Conservation (phyloP, 768 basidiomycete species). For the Cystobasidium tubakii region DNA sequence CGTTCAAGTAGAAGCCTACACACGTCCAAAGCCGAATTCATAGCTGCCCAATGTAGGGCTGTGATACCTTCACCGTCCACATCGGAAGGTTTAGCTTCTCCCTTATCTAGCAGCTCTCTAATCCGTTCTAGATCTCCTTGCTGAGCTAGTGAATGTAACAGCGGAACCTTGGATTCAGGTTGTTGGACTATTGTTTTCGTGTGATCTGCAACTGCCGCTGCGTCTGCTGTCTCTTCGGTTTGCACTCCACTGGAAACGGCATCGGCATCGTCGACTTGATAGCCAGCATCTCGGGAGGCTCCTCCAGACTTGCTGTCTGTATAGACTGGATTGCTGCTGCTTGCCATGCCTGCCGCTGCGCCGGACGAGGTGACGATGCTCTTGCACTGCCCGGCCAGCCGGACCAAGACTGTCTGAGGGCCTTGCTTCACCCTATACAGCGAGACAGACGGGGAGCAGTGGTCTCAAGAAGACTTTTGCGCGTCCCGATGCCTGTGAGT, state of each 20-base stretch:
- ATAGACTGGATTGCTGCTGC: background rate
- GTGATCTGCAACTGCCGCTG: constrained; percentile 17
- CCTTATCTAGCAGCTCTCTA: constrained; percentile 64
- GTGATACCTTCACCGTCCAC: constrained; percentile 60
- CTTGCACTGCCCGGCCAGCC: background rate
- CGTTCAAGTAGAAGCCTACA: constrained; percentile 82
- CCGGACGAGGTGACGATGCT: background rate
- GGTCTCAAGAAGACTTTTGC: no score
- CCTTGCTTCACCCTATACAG: no score
- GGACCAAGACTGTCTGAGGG: no score
- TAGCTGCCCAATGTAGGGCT: constrained; percentile 95
- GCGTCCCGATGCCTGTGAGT: no score
- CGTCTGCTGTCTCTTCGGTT: constrained; percentile 25
- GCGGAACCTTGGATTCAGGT: constrained; percentile 10
- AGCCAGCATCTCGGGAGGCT: background rate
- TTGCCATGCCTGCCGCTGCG: background rate
- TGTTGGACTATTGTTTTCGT: background rate
- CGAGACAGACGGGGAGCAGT: no score
- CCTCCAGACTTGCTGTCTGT: background rate
- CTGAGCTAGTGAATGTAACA: constrained; percentile 60
- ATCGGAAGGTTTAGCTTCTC: constrained; percentile 59
- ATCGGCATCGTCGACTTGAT: background rate
- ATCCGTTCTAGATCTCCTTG: constrained; percentile 69
- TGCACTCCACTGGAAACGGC: background rate
- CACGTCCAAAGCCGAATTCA: constrained; percentile 85